phyloP scores from a whole-genome alignment of 1,284 basidiomycete species.

The Neonothopanus nambi region DNA sequence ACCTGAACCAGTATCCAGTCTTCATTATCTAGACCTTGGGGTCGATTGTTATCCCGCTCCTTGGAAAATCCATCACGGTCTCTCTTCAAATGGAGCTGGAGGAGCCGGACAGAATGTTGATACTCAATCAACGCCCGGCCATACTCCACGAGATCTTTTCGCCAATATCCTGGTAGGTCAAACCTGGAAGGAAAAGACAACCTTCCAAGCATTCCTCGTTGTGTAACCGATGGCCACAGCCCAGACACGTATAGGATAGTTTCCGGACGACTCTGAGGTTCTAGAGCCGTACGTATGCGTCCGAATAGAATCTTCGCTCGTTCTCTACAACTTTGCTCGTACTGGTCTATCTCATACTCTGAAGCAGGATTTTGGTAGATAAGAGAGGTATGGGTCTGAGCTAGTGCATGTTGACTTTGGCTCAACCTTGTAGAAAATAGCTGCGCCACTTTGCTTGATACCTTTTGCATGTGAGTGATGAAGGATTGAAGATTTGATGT shows the following conservation, averaged over 20 bases:
- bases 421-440: too few relatives aligned
- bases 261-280: neutral
- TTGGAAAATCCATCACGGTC: too few relatives aligned
- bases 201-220: conserved; percentile 23
- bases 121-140: conserved; percentile 29
- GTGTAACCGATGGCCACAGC: conserved; percentile 29
- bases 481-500: too few relatives aligned
- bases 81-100: too few relatives aligned
- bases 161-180: conserved; percentile 25
- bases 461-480: too few relatives aligned
- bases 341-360: too few relatives aligned
- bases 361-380: too few relatives aligned
- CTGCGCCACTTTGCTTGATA: too few relatives aligned
- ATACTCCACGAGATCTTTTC: conserved; percentile 24
- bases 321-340: too few relatives aligned
- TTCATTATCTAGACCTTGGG: conserved; percentile 19
- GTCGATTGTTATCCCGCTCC: conserved; percentile 8
- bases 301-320: too few relatives aligned
- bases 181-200: conserved; percentile 23
- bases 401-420: too few relatives aligned
- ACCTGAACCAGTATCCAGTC: conserved; percentile 55
- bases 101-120: conserved; percentile 36
- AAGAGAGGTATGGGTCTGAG: too few relatives aligned
- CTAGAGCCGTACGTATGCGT: neutral
- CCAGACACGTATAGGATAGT: neutral